Evolutionary conservation across 352 stramenopile genomes (phyloP), one percentile per base, ranked within the genome.

Genomic region (Globisporangium nagaii): DNA sequence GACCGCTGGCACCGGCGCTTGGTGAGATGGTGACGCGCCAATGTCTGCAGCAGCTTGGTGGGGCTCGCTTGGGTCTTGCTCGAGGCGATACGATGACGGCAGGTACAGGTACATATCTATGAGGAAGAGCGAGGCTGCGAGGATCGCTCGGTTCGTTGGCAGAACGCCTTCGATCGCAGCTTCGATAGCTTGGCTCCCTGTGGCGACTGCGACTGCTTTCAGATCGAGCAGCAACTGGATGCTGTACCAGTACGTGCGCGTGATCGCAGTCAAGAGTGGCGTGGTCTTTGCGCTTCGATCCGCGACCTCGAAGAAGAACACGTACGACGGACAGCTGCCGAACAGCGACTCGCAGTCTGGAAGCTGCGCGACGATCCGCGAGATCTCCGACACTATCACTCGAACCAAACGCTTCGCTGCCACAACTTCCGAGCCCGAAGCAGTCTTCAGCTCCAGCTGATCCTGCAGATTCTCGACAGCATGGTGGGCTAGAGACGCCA

Each of bases 81-180:
- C 46, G 15, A 78, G 24, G 13, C 62, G 61, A 56, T 93, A 79
- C 1, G 76, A 88, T 25, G 74, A 75, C 13, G 79, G 83, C 24
- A 91, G 63, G 32, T 88, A 82, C 2, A 93, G 44, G 43, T 75
- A 80, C 41, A 88, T 63, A 36, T 93, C 83, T 43, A 90, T 68
- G 31, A 93, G 65, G 46, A 89, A 93, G n/a, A 88, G 73, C 44
- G 75, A 70, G 1, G 66, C 59, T 10, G 76, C 74, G 11, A 86
- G 53, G 24, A 65, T 73, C 17, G 85, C 63, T 40, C 71, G 59
- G 50, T 81, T 87, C 8, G 68, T 47, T 7, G 67, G 63, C 4
- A 83, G 32, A 1, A 62, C 50, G 2, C 53, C 45, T 13, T 55
- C 25, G 9, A 75, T 39, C 0, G 67, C 42, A 1, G 28, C 42